A percentile compares a stretch with the other conserved stretches of the same genome.
Conservation (phyloP, 208 protist genomes). For the Trypanosoma congolense region DNA sequence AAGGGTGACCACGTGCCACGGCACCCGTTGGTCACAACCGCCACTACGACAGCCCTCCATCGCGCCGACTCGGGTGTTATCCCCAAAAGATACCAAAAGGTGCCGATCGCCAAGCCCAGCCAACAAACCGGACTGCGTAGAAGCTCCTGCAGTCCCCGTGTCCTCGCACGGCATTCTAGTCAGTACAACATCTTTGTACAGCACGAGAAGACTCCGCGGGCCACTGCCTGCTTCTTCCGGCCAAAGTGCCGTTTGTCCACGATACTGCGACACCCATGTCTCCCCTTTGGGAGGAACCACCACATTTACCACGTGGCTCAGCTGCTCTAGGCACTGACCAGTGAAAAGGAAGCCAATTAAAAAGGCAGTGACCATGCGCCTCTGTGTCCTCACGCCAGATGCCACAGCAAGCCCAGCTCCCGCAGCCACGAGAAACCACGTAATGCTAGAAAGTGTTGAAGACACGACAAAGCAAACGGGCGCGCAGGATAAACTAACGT, state of each 20-base stretch:
- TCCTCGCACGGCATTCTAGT: conserved; percentile 1
- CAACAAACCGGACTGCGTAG: not conserved
- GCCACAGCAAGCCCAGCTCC: conserved; percentile 3
- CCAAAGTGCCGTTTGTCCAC: conserved; percentile 30
- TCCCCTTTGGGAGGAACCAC: conserved; percentile 1
- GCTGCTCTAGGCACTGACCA: conserved; percentile 5
- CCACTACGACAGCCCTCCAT: conserved; percentile 10
- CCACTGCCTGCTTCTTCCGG: not conserved
- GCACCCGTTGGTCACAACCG: not conserved
- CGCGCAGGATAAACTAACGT: not conserved
- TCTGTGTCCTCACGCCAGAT: conserved; percentile 2
- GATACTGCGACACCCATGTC: conserved; percentile 26
- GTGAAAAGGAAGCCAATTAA: conserved; percentile 16
- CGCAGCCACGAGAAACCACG: conserved; percentile 2
- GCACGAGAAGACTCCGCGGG: conserved; percentile 9
- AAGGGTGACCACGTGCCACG: conserved; percentile 24
- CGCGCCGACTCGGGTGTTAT: conserved; percentile 18
- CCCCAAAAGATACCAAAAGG: conserved; percentile 22
- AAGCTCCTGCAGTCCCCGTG: not conserved
- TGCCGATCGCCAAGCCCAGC: not conserved
- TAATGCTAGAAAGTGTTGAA: conserved; percentile 8
- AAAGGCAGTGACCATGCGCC: conserved; percentile 9
- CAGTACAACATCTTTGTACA: conserved; percentile 15
- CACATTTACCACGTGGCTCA: conserved; percentile 14
- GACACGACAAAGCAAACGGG: conserved; percentile 8